These are phyloP conservation scores for Catunica adiposa DNA, from an alignment of 2,329 filamentous ascomycete species.

Conservation along the genomic window DNA sequence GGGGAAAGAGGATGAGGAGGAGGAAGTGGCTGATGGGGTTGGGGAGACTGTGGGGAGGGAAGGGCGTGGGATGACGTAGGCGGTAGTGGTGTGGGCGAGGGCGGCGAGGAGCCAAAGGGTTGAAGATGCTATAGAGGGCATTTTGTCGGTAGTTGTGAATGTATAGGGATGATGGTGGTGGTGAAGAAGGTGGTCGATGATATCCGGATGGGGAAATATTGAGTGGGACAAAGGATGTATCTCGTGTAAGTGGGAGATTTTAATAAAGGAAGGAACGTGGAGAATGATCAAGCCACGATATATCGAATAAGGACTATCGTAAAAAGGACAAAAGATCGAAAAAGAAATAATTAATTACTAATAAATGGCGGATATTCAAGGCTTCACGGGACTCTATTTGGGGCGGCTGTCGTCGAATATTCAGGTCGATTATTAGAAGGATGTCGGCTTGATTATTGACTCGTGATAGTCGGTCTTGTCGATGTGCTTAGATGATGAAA, in stretches of 20 bases:
- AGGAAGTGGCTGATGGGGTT: conserved; percentile 20
- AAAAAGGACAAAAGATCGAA: neutral
- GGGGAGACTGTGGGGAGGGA: conserved; percentile 14
- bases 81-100: conserved; percentile 20
- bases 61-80: conserved; percentile 23
- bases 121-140: conserved; percentile 10
- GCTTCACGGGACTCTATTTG: neutral
- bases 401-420: neutral
- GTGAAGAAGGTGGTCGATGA: neutral
- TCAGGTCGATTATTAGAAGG: neutral
- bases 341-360: neutral
- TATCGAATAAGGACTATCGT: neutral
- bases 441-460: neutral
- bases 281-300: neutral
- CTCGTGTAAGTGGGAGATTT: neutral
- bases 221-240: too few species aligned
- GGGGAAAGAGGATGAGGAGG: conserved; percentile 17
- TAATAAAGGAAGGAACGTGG: neutral
- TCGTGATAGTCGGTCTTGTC: neutral
- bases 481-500: neutral
- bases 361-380: neutral
- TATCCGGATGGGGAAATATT: neutral
- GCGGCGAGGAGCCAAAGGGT: conserved; percentile 23
- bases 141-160: neutral
- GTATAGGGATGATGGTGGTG: neutral